A percentile compares a stretch with the other conserved stretches of the same genome.
phyloP scores from a whole-genome alignment of 2,329 filamentous ascomycete genomes.

The Thielaviopsis cerberus region DNA sequence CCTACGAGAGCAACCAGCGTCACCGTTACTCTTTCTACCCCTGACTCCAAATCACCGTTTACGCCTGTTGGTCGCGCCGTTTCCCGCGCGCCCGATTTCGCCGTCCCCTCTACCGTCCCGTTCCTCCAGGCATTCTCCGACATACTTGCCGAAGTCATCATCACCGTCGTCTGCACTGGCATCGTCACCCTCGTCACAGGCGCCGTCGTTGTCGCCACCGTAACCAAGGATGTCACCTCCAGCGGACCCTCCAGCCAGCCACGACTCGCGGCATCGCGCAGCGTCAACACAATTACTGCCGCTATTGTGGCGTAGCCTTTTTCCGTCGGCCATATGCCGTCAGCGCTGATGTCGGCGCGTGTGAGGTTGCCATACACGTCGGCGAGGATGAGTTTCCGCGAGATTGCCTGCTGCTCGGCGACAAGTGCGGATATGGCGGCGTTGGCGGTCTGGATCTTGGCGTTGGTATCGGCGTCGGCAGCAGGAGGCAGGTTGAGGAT shows the following conservation, averaged over 20 bases:
- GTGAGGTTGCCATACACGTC: constrained; percentile 19
- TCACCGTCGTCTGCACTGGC: neutral
- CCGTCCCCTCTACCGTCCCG: neutral
- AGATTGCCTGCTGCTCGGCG: constrained; percentile 12
- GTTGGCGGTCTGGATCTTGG: constrained; percentile 17
- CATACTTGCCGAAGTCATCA: neutral
- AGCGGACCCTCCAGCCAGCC: constrained; percentile 9
- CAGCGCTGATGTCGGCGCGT: constrained; percentile 16
- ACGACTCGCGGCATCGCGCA: constrained; percentile 15
- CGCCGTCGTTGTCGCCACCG: constrained; percentile 15
- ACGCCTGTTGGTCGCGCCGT: neutral
- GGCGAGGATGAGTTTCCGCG: constrained; percentile 17
- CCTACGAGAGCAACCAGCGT: neutral
- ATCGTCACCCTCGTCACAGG: constrained; percentile 11
- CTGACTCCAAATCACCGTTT: neutral
- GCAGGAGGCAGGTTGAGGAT: constrained; percentile 19
- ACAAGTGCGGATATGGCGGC: constrained; percentile 16
- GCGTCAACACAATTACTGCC: constrained; percentile 17
- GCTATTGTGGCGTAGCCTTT: constrained; percentile 22
- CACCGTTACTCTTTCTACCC: neutral
- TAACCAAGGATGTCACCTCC: constrained; percentile 13
- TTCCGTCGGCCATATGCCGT: constrained; percentile 20
- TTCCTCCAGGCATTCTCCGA: neutral
- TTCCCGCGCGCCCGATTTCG: neutral
- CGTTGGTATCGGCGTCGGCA: constrained; percentile 14